Percentiles rank a stretch among this genome's conserved stretches.
phyloP scores from a whole-genome alignment of 2,329 filamentous ascomycete genomes.

The Elsinoe ampelina region DNA sequence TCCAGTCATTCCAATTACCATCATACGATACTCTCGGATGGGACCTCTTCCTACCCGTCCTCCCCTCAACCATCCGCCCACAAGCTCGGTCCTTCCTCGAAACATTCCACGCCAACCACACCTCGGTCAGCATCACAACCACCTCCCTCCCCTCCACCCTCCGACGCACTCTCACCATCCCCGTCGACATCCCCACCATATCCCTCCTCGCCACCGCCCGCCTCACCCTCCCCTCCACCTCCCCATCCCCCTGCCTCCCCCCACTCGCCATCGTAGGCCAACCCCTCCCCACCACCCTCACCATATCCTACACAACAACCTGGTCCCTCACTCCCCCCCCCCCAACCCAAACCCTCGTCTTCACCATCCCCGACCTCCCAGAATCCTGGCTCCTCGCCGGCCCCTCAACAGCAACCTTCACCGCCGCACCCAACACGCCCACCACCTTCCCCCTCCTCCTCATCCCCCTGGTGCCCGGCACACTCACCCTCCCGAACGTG shows the following conservation, averaged over 20 bases:
- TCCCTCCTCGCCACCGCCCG: constrained; percentile 74
- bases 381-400: constrained; percentile 82
- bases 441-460: constrained; percentile 58
- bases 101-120: constrained; percentile 44
- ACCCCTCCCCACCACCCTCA: constrained; percentile 53
- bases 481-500: constrained; percentile 65
- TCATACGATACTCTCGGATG: constrained; percentile 46
- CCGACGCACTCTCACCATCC: constrained; percentile 61
- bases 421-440: constrained; percentile 29
- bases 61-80: constrained; percentile 37
- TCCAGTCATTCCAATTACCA: constrained; percentile 44
- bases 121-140: constrained; percentile 20
- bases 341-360: constrained; percentile 55
- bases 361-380: constrained; percentile 64
- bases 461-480: constrained; percentile 70
- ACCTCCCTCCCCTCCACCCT: constrained; percentile 20
- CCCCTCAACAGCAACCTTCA: constrained; percentile 68
- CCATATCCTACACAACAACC: constrained; percentile 45
- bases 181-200: constrained; percentile 78
- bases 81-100: constrained; percentile 44
- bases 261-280: constrained; percentile 52
- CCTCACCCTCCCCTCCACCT: constrained; percentile 41
- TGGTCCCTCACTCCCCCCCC: constrained; percentile 34
- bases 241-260: constrained; percentile 21
- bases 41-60: constrained; percentile 41